Conservation (phyloP, 2,329 filamentous ascomycete genomes). For the Xylariales sp. region DNA sequence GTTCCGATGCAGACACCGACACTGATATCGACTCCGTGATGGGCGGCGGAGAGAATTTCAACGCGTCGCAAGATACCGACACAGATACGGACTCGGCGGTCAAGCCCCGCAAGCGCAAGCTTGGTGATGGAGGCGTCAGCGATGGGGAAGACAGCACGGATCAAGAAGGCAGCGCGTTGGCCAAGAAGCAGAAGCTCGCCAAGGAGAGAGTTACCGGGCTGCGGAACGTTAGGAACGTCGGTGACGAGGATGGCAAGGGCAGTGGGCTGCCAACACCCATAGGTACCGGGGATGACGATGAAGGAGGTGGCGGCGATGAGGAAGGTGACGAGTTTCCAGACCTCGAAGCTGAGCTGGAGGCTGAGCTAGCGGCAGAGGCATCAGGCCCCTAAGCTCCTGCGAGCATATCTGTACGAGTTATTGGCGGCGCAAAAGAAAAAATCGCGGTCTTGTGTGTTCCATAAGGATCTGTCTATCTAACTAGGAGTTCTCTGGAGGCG, state of each 20-base stretch:
- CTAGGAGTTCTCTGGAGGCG: too few relatives aligned
- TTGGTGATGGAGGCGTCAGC: conserved; percentile 16
- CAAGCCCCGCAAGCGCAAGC: conserved; percentile 21
- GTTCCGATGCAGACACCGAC: conserved; percentile 29
- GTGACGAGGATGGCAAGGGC: conserved; percentile 14
- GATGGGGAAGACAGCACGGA: conserved; percentile 19
- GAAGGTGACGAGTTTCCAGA: conserved; percentile 33
- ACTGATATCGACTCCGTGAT: conserved; percentile 39
- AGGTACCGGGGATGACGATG: conserved; percentile 36
- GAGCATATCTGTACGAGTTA: too few relatives aligned
- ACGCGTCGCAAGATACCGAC: conserved; percentile 13
- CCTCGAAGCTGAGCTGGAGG: conserved; percentile 44
- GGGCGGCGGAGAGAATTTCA: conserved; percentile 1
- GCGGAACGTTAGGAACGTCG: conserved; percentile 32
- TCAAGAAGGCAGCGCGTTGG: conserved; percentile 24
- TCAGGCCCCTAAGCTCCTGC: too few relatives aligned
- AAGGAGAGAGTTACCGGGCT: conserved; percentile 33
- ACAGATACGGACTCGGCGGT: conserved; percentile 25
- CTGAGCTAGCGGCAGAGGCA: conserved; percentile 37
- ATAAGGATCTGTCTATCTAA: too few relatives aligned
- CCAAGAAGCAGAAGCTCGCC: conserved; percentile 38
- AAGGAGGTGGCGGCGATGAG: conserved; percentile 25
- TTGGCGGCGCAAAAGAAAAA: too few relatives aligned
- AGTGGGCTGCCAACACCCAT: conserved; percentile 30
- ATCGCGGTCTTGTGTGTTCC: too few relatives aligned